Evolutionary conservation across 164 flowering plant genomes (phyloP).

Genomic region (Buxus sempervirens): DNA sequence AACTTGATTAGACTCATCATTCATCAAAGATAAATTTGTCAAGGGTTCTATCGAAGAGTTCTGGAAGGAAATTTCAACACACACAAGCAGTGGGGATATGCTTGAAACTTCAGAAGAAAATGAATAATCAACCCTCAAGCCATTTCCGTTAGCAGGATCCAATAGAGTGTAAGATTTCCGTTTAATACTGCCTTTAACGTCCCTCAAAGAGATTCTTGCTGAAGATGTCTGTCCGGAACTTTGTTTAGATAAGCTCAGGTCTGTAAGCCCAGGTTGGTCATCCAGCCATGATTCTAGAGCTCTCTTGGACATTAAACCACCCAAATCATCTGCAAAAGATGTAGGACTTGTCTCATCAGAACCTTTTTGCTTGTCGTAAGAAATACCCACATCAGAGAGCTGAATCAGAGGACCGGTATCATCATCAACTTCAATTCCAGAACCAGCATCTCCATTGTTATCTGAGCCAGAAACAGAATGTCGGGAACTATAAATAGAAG

Average conservation of each 20-base stretch:
- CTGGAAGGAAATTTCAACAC: conserved; percentile 56
- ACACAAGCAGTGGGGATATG: conserved; percentile 57
- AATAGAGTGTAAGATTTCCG: conserved; percentile 56
- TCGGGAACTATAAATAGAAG: conserved; percentile 58
- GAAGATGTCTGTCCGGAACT: conserved; percentile 36
- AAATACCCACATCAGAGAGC: conserved; percentile 53
- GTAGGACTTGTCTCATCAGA: conserved; percentile 22
- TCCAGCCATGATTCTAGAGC: conserved; percentile 86
- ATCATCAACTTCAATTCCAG: conserved; percentile 40
- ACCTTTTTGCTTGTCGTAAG: conserved; percentile 16
- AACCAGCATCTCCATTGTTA: conserved; percentile 33
- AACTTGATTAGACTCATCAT: conserved; percentile 50
- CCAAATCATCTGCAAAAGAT: conserved; percentile 38
- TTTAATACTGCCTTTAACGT: conserved; percentile 47
- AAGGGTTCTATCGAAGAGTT: conserved; percentile 58
- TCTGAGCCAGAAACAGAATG: conserved; percentile 39
- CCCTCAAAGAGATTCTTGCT: conserved; percentile 69
- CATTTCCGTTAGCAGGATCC: conserved; percentile 78
- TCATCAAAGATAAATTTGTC: conserved; percentile 43
- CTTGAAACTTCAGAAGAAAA: conserved; percentile 78
- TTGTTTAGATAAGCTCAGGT: conserved; percentile 28
- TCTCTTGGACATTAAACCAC: conserved; percentile 59
- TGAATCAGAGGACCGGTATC: conserved; percentile 53
- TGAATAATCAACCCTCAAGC: conserved; percentile 71
- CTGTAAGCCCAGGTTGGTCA: conserved; percentile 55